A percentile compares a stretch with the other conserved stretches of the same genome.
Evolutionary conservation across 768 basidiomycete species (phyloP).

Genomic region (Boletus pseudopeckii): DNA sequence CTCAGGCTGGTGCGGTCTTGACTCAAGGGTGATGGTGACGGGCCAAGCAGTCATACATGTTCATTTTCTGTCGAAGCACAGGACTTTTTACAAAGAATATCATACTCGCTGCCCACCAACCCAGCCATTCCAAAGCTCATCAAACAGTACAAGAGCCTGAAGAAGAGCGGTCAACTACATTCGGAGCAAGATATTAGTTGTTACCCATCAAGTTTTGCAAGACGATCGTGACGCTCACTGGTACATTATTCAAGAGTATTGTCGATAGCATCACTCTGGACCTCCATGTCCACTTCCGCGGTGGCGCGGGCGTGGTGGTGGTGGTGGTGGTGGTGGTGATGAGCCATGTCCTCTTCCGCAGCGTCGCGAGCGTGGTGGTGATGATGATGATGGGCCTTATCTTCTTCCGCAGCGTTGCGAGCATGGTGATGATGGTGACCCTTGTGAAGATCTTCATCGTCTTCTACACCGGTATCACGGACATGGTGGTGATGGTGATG

Average conservation of each 20-base stretch:
- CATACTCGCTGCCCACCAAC: not conserved
- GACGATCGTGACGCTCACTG: not conserved
- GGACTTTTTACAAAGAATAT: not conserved
- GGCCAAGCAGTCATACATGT: not conserved
- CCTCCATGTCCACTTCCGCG: not conserved
- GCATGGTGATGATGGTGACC: not conserved
- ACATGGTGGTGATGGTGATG: too few relatives aligned
- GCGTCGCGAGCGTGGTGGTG: too few relatives aligned
- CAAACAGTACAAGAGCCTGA: not conserved
- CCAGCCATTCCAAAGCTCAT: not conserved
- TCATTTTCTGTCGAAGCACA: not conserved
- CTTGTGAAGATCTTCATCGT: too few relatives aligned
- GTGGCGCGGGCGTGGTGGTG: too few relatives aligned
- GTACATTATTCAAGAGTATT: not conserved
- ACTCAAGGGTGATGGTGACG: not conserved
- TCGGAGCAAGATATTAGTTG: not conserved
- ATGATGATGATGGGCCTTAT: too few relatives aligned
- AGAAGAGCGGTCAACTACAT: not conserved
- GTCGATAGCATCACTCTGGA: not conserved
- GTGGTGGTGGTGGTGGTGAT: too few relatives aligned
- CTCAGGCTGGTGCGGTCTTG: not conserved
- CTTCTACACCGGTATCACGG: too few relatives aligned
- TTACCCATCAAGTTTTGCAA: not conserved
- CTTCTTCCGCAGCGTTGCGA: not conserved
- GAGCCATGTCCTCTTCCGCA: too few relatives aligned